Conservation (phyloP, 1,284 basidiomycete genomes). For the Termitomyces sp. region DNA sequence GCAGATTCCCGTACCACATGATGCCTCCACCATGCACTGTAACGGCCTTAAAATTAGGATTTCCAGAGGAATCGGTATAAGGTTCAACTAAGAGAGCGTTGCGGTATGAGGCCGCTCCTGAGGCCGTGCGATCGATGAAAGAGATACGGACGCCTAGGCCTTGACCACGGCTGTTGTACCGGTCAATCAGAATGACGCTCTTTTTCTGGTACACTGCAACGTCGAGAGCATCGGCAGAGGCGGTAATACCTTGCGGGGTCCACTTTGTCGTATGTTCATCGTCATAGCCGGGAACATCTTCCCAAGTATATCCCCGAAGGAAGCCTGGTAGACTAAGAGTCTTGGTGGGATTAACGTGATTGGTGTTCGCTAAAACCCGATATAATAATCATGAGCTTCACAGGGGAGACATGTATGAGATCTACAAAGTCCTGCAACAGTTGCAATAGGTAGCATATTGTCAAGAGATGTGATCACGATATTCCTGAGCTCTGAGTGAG, state of each 20-base stretch:
- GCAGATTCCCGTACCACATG: conserved; percentile 11
- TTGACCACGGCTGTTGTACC: conserved; percentile 6
- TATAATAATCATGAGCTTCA: not conserved
- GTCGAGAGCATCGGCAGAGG: conserved; percentile 12
- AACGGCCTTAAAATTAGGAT: conserved; percentile 10
- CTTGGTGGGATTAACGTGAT: conserved; percentile 9
- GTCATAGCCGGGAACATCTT: conserved; percentile 10
- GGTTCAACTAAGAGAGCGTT: conserved; percentile 11
- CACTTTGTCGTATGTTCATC: conserved; percentile 11
- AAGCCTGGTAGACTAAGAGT: conserved; percentile 6
- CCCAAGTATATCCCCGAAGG: conserved; percentile 11
- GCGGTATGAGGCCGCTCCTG: conserved; percentile 6
- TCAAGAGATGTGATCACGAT: conserved; percentile 7
- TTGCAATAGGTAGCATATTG: conserved; percentile 8
- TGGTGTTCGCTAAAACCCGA: conserved; percentile 7
- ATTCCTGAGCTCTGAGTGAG: conserved; percentile 9
- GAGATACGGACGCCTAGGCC: conserved; percentile 11
- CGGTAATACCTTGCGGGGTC: conserved; percentile 12
- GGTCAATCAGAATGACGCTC: conserved; percentile 11
- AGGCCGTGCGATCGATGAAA: conserved; percentile 10
- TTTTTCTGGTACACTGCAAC: conserved; percentile 8
- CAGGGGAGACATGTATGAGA: not conserved
- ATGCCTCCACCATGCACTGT: conserved; percentile 10
- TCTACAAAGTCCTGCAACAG: conserved; percentile 5
- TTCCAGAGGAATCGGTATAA: conserved; percentile 6